phyloP scores from a whole-genome alignment of 371 early-diverging fungal genomes.

The Rhizopus microsporus region DNA sequence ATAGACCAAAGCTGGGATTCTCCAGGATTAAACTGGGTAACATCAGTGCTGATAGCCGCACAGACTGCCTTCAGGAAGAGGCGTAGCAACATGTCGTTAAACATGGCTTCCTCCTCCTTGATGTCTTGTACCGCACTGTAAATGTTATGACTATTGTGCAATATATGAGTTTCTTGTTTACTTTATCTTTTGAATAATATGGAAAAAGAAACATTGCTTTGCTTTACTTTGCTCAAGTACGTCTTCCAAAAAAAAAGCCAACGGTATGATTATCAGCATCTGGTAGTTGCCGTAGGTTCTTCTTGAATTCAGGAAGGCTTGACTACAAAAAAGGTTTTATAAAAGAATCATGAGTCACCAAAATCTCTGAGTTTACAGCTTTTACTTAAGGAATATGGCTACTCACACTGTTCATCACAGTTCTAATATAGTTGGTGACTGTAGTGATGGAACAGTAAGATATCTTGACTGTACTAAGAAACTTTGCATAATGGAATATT shows the following conservation, averaged over 20 bases:
- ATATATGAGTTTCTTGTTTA: conserved; percentile 10
- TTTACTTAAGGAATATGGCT: neutral
- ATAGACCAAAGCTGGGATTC: conserved; percentile 2
- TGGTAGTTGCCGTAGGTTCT: conserved; percentile 6
- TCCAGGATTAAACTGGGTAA: conserved; percentile 11
- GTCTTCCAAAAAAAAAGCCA: conserved; percentile 10
- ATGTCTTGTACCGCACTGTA: conserved; percentile 9
- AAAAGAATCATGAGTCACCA: conserved; percentile 4
- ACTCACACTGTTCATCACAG: conserved; percentile 8
- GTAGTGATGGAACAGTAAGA: neutral
- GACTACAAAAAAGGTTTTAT: conserved; percentile 9
- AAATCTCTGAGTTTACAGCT: conserved; percentile 5
- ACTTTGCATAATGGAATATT: no score
- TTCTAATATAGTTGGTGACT: conserved; percentile 1
- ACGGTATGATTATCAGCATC: neutral
- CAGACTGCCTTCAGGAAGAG: conserved; percentile 10
- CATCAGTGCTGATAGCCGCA: neutral
- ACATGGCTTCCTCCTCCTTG: conserved; percentile 13
- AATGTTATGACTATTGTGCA: neutral
- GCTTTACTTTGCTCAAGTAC: conserved; percentile 2
- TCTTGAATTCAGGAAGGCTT: conserved; percentile 7
- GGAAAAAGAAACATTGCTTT: conserved; percentile 1
- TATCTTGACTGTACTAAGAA: no score
- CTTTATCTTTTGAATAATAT: conserved; percentile 1
- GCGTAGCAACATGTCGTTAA: conserved; percentile 7